phyloP scores from a whole-genome alignment of 2,329 filamentous ascomycete genomes.

The Elsinoe perseae region DNA sequence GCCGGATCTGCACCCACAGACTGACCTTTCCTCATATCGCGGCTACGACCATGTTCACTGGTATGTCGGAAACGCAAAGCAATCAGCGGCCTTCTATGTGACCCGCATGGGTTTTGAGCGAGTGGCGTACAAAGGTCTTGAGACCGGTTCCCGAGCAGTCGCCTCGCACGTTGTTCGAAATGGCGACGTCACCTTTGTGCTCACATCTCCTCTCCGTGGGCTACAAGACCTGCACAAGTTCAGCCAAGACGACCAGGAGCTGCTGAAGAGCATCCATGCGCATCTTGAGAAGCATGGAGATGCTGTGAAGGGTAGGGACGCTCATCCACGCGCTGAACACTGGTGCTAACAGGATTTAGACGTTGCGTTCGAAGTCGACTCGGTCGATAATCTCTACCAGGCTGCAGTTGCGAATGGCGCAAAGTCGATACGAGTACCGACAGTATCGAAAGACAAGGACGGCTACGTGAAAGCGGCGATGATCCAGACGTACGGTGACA shows the following conservation, averaged over 20 bases:
- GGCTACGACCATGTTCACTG: conserved; percentile 92
- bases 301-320: conserved; percentile 59
- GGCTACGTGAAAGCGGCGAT: conserved; percentile 67
- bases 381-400: conserved; percentile 70
- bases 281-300: conserved; percentile 86
- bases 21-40: conserved; percentile 46
- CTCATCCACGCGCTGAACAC: not conserved
- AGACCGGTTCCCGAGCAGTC: conserved; percentile 73
- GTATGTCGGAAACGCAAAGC: conserved; percentile 96
- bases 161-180: conserved; percentile 81
- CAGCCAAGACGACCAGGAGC: conserved; percentile 50
- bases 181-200: conserved; percentile 68
- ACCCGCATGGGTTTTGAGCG: conserved; percentile 77
- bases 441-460: conserved; percentile 47
- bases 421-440: conserved; percentile 55
- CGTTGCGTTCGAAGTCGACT: conserved; percentile 89
- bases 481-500: conserved; percentile 89
- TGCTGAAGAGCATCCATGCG: conserved; percentile 67
- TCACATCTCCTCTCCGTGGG: conserved; percentile 69
- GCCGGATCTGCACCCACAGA: conserved; percentile 13
- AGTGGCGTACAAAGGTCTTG: conserved; percentile 77
- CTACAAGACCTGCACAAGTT: conserved; percentile 22
- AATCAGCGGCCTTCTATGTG: conserved; percentile 83
- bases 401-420: conserved; percentile 62
- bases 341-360: conserved; percentile 41